phyloP scores from a whole-genome alignment of 2,329 filamentous ascomycete species.

The Phialemoniopsis sp. region DNA sequence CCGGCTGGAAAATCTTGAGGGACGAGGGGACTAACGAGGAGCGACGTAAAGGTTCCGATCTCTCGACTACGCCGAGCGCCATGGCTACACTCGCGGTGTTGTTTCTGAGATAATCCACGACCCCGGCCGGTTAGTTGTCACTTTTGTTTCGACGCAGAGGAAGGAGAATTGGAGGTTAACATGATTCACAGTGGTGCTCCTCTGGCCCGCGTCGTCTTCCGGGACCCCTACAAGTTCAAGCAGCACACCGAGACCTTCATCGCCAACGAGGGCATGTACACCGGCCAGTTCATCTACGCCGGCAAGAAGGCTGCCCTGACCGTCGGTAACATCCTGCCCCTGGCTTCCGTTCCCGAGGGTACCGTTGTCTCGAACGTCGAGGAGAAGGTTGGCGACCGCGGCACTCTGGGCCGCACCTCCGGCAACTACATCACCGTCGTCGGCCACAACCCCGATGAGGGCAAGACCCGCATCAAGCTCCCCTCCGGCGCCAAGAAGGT shows the following conservation, averaged over 20 bases:
- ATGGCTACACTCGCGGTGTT: slow-evolving; percentile 96
- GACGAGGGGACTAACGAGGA: too few species aligned
- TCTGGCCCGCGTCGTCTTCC: slow-evolving; percentile 94
- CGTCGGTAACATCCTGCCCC: slow-evolving; percentile 95
- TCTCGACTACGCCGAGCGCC: slow-evolving; percentile 93
- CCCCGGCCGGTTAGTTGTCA: slow-evolving; percentile 61
- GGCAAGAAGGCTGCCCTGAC: slow-evolving; percentile 97
- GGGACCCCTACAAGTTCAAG: slow-evolving; percentile 98
- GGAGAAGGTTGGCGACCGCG: slow-evolving; percentile 97
- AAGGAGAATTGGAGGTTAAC: too few species aligned
- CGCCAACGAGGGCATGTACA: slow-evolving; percentile 99
- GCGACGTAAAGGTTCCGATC: slow-evolving; percentile 71
- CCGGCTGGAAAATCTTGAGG: background rate
- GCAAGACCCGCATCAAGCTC: slow-evolving; percentile 99
- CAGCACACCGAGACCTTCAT: slow-evolving; percentile 98
- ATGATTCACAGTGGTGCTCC: slow-evolving; percentile 64
- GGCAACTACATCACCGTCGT: slow-evolving; percentile 99
- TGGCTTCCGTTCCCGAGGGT: slow-evolving; percentile 95
- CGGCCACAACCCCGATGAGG: slow-evolving; percentile 97
- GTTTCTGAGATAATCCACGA: slow-evolving; percentile 99
- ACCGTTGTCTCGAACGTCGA: slow-evolving; percentile 99
- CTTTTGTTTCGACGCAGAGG: too few species aligned
- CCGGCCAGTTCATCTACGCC: slow-evolving; percentile 99
- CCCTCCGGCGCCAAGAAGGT: slow-evolving; percentile 99
- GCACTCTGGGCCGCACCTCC: slow-evolving; percentile 91